Evolutionary conservation across 2,329 filamentous ascomycete species (phyloP), one percentile per base, ranked within the genome.

Genomic region (Clarireedia homoeocarpa): DNA sequence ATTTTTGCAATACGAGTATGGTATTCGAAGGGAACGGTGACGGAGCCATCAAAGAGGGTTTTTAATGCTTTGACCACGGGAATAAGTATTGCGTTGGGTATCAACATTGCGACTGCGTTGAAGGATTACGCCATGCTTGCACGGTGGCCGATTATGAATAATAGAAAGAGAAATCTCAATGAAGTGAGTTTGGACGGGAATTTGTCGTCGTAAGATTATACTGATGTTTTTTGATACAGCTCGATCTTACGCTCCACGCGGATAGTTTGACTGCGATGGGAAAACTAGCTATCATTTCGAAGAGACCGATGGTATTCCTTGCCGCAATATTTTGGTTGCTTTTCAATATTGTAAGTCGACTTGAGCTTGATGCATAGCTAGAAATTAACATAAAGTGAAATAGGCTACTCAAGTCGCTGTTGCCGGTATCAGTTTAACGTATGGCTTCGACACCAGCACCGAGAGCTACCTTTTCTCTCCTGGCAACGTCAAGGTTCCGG

Each of bases 21-120:
- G 56, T 48, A 57, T 27, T 50, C 52, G 1, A 64, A 64, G 30
- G 57, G 59, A 2, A 69, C 69, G 36, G 68, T 74, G 63, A 61
- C 61, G 3, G 67, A 67, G 56, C 51, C 39, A 1, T 63, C 66
- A 17, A 77, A 76, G 60, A 69, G 70, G 27, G 62, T 70, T 49
- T 77, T 73, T 60, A 77, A 77, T 54, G 66, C 72, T 0, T 59
- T 75, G n/a, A 72, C 76, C 20, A 74, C 74, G 0, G 74, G 70
- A 0, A 65, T 77, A 5, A 72, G 72, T 48, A 75, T 77, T 34
- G 61, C 66, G 0, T 63, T 77, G 17, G 72, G 73, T 55, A 60
- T 77, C 49, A 72, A 73, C 48, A 71, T 76, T 44, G 70, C 72
- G 2, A 73, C 68, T 59, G 70, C 71, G 6, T 67, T 78, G 23